Conservation (phyloP, 2,329 filamentous ascomycete species). For the Colletotrichum gloeosporioides region DNA sequence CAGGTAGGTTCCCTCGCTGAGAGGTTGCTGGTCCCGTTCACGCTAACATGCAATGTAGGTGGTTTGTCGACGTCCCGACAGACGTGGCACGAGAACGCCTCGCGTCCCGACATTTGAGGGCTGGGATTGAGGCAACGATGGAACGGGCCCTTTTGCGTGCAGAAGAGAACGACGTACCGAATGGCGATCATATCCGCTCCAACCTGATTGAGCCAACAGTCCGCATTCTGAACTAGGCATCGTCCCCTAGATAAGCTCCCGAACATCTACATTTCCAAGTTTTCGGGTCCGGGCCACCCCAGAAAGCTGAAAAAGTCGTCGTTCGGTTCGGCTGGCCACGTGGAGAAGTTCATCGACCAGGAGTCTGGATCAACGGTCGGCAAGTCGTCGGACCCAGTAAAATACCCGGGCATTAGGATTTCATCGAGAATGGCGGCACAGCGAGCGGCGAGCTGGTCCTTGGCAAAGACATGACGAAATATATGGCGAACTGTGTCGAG, state of each 20-base stretch:
- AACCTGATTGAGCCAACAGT: conserved; percentile 29
- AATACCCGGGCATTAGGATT: conserved; percentile 23
- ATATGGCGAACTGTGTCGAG: conserved; percentile 30
- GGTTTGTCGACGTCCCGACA: conserved; percentile 32
- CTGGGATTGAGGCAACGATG: conserved; percentile 29
- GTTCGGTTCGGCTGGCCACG: conserved; percentile 25
- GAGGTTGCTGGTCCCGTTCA: background rate
- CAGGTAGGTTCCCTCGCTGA: conserved; percentile 9
- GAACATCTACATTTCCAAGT: background rate
- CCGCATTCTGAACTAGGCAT: conserved; percentile 26
- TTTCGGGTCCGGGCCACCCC: conserved; percentile 24
- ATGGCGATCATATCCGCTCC: conserved; percentile 28
- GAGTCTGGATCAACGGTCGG: conserved; percentile 24
- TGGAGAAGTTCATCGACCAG: conserved; percentile 28
- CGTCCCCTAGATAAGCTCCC: background rate
- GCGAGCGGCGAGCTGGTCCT: conserved; percentile 29
- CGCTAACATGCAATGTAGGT: conserved; percentile 22
- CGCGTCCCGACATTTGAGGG: conserved; percentile 26
- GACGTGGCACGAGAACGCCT: conserved; percentile 28
- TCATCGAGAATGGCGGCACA: conserved; percentile 32
- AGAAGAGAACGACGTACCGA: conserved; percentile 33
- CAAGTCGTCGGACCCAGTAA: conserved; percentile 11
- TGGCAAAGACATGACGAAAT: conserved; percentile 26
- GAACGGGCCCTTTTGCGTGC: conserved; percentile 27
- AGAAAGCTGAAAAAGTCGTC: conserved; percentile 26